Percentiles rank a stretch among this genome's conserved stretches.
Evolutionary conservation across 164 flowering plant genomes (phyloP).

Genomic region (Vitis amurensis): DNA sequence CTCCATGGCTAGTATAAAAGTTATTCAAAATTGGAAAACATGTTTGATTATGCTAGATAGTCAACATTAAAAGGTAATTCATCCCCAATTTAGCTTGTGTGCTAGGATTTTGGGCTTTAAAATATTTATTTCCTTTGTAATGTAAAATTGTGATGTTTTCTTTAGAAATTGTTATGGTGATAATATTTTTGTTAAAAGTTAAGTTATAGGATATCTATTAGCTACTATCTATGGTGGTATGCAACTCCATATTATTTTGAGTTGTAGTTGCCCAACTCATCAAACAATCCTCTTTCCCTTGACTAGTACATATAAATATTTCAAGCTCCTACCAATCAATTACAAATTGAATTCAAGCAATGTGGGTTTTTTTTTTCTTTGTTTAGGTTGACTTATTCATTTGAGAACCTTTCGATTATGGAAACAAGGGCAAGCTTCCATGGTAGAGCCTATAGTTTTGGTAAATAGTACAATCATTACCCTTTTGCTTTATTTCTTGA

Average conservation of each 20-base stretch:
- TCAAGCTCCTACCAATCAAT: neutral
- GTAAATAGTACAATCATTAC: slow-evolving; percentile 30
- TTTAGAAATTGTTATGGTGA: neutral
- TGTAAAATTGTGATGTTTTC: neutral
- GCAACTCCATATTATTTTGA: no score
- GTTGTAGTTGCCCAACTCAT: no score
- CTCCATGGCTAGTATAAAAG: slow-evolving; percentile 58
- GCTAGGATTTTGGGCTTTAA: no score
- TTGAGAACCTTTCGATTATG: slow-evolving; percentile 85
- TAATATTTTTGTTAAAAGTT: neutral
- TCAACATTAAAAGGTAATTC: slow-evolving; percentile 54
- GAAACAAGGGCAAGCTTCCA: slow-evolving; percentile 76
- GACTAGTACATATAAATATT: neutral
- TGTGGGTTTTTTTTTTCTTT: slow-evolving; percentile 3
- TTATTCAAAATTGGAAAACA: slow-evolving; percentile 39
- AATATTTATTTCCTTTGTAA: no score
- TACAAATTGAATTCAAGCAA: slow-evolving; percentile 1
- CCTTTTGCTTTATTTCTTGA: neutral
- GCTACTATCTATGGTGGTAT: no score
- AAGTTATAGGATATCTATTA: neutral
- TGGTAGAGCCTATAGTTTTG: slow-evolving; percentile 94
- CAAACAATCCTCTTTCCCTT: neutral
- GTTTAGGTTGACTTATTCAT: slow-evolving; percentile 72
- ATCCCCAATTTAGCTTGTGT: neutral
- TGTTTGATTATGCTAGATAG: slow-evolving; percentile 59